Base-by-base conservation (phyloP, 495 filamentous ascomycete species). In the Mytilinidion resinicola region DNA sequence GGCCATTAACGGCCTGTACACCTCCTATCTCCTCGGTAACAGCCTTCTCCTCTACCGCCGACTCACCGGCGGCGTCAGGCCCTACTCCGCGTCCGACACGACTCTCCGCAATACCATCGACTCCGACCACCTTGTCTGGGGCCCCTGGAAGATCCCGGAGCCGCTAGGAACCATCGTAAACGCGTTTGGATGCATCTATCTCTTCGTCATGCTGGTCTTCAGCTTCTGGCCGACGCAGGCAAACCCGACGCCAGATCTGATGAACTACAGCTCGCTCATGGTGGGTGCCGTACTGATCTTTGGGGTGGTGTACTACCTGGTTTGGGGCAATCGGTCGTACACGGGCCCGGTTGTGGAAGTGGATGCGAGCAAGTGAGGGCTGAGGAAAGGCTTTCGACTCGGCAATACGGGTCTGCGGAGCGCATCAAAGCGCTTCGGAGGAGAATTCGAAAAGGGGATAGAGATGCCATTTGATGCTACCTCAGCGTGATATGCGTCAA, bases 211-310 rank as follows among this genome's bases (percentile, higher is more conserved):
- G n/a, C 38, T 36, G 1, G 7, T 56, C 25, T 56, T 56, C 15
- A 56, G 53, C 42, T 56, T 56, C 42, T 46, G 48, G 49, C 41
- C 50, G 19, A 47, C 44, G 9, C 49, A n/a, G 0, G 44, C 37
- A 12, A 17, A 53, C 19, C 49, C 49, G 0, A 36, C 10, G 4
- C 49, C 57, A 7, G 51, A 11, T 15, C n/a, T 3, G 1, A 59
- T 59, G 49, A 53, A 59, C 47, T 59, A 53, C 37, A 53, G 37
- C 21, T 20, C 30, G 34, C 38, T 54, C 21, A 53, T 59, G 57
- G 41, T 19, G 25, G 57, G 57, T 19, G 36, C 49, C 10, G 49
- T 59, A 3, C 14, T 38, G 14, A 47, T 53, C 12, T 59, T 59
- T 33, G 36, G 37, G 12, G 36, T 59, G 19, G 49, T 59, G 39